Percentiles rank a stretch among this genome's conserved stretches.
These are phyloP conservation scores for Voacanga thouarsii DNA, from an alignment of 257 asterid genomes.

Conservation along the genomic window DNA sequence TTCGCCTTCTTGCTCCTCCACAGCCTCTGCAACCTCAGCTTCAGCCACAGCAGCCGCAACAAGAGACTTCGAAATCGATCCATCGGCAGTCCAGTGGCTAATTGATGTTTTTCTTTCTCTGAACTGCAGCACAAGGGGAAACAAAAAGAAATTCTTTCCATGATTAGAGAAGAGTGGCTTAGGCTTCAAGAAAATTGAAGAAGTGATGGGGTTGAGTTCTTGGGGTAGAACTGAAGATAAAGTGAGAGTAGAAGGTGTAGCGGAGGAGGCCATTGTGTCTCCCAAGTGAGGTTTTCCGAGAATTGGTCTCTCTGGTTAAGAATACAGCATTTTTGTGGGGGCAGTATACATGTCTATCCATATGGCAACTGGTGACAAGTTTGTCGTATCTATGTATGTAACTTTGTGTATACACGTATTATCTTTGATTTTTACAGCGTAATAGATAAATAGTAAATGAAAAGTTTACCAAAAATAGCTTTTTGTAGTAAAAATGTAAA, in stretches of 20 bases:
- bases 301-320: conserved; percentile 16
- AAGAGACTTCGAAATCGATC: conserved; percentile 39
- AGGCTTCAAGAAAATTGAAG: conserved; percentile 19
- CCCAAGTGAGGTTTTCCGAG: not conserved
- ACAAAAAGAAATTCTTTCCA: conserved; percentile 14
- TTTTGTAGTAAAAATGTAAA: no score
- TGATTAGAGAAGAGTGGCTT: conserved; percentile 18
- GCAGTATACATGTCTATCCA: conserved; percentile 18
- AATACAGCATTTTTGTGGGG: not conserved
- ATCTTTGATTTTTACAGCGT: no score
- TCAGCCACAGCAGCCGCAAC: conserved; percentile 37
- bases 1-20: conserved; percentile 27
- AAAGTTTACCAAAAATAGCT: no score
- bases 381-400: not conserved
- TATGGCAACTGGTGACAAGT: not conserved
- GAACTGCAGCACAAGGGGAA: conserved; percentile 19
- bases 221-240: conserved; percentile 27
- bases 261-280: conserved; percentile 29
- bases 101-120: conserved; percentile 21
- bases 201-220: conserved; percentile 23
- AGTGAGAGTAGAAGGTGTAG: conserved; percentile 23
- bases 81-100: conserved; percentile 27
- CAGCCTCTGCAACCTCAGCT: conserved; percentile 42
- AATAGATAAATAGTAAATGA: no score
- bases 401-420: no score